Evolutionary conservation across 768 basidiomycete genomes (phyloP), one percentile per base, ranked within the genome.

Genomic region (Mycena haematopus): DNA sequence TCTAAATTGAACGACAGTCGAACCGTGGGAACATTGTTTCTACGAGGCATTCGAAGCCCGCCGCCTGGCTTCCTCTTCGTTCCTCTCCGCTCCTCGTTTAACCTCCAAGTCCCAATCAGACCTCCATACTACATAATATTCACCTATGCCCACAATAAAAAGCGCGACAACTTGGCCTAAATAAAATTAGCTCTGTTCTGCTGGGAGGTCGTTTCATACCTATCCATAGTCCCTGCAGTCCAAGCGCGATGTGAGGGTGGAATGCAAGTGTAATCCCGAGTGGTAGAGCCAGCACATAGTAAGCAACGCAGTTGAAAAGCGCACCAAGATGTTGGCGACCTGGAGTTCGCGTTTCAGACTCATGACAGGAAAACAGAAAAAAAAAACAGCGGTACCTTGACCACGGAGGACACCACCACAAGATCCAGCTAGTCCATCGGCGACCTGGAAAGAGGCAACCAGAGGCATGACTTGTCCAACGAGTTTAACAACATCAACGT

Each of bases 241-340:
- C 87, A 21, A 78, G 70, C 42, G 68, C 38, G 60, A 78, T 78
- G 21, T 73, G 70, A 4, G 70, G 67, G 68, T 80, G 78, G 73
- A 93, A 93, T 6, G 90, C 82, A 14, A 95, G 82, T 65, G 83
- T 87, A 52, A 93, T 79, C 9, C 91, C 93, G 59, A 92, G 78
- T 0, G 93, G 92, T 27, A 94, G 83, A 27, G 92, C 90, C 73
- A 93, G 75, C 36, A 87, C 74, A 68, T 94, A 95, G 74, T 94
- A 94, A 1, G 90, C 89, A 17, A 90, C 74, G 25, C 89, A 70
- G 70, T 92, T 91, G 77, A 92, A 91, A 8, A 86, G 67, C 9
- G 91, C 90, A 8, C 90, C 91, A 19, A 92, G 81, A 63, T 88
- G 86, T 70, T 92, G 91, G 21, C 88, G 87, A 77, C 72, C 87